A percentile compares a stretch with the other conserved stretches of the same genome.
Evolutionary conservation across 2,329 filamentous ascomycete species (phyloP).

Genomic region (Botrytis aclada): DNA sequence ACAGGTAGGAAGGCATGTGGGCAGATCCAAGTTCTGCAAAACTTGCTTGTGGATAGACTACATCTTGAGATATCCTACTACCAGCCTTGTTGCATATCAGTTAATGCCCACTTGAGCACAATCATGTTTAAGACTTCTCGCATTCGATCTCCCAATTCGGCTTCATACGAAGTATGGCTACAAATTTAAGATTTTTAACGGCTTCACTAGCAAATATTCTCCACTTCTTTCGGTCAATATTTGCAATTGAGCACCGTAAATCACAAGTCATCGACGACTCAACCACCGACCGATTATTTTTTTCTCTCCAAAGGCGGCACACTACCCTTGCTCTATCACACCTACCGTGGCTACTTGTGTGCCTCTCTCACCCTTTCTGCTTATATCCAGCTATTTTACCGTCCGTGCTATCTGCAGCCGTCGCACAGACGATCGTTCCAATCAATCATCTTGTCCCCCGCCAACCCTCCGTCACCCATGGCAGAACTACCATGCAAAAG

Average conservation of each 20-base stretch:
- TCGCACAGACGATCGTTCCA: background rate
- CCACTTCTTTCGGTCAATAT: background rate
- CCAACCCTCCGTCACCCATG: background rate
- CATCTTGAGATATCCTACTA: background rate
- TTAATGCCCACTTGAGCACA: background rate
- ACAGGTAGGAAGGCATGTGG: background rate
- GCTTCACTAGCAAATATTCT: background rate
- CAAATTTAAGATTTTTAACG: background rate
- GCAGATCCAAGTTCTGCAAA: background rate
- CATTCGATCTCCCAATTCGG: background rate
- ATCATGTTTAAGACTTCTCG: background rate
- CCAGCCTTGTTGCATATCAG: background rate
- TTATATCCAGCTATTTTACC: background rate
- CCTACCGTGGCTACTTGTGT: background rate
- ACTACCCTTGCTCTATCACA: conserved; percentile 1
- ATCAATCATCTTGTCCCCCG: conserved; percentile 6
- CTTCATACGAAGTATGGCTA: background rate
- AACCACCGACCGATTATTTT: background rate
- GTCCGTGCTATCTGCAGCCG: conserved; percentile 4
- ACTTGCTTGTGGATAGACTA: background rate
- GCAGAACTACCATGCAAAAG: conserved; percentile 4
- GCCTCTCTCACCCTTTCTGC: background rate
- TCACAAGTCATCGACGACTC: conserved; percentile 2
- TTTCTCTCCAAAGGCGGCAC: background rate
- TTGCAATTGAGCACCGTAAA: background rate